phyloP scores from a whole-genome alignment of 1,139 yeast genomes.

The Magnusiomyces magnusii region DNA sequence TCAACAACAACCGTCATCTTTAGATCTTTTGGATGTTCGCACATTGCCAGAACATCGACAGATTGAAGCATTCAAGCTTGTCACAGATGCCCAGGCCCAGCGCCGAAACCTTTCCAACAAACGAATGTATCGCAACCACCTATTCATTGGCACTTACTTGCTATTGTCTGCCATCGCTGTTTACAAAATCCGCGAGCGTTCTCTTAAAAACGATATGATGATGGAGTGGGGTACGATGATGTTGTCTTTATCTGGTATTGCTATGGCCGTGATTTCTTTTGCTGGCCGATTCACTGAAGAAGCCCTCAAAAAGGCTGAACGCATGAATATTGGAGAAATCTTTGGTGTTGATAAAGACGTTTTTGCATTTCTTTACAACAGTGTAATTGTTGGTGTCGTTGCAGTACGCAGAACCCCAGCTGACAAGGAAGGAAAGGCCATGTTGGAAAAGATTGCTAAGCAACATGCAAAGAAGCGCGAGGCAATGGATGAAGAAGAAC shows the following conservation, averaged over 20 bases:
- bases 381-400: constrained; percentile 18
- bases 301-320: constrained; percentile 15
- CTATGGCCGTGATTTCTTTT: constrained; percentile 20
- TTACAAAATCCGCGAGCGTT: constrained; percentile 9
- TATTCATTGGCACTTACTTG: constrained; percentile 14
- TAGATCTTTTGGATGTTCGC: neutral
- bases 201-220: neutral
- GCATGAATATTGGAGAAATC: constrained; percentile 8
- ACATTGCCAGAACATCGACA: neutral
- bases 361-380: constrained; percentile 20
- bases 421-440: constrained; percentile 1
- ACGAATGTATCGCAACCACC: constrained; percentile 16
- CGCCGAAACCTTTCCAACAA: constrained; percentile 22
- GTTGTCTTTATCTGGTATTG: constrained; percentile 16
- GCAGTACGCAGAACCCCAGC: constrained; percentile 15
- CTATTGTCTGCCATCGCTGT: constrained; percentile 14
- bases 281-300: constrained; percentile 18
- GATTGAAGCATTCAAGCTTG: constrained; percentile 18
- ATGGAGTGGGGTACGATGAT: constrained; percentile 18
- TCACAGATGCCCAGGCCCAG: constrained; percentile 22
- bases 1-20: neutral
- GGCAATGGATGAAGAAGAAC: neutral
- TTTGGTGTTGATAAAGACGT: constrained; percentile 13
- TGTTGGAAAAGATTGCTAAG: constrained; percentile 4
- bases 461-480: constrained; percentile 7